Evolutionary conservation across 1,284 basidiomycete genomes (phyloP), one percentile per base, ranked within the genome.

Genomic region (Sanghuangporus weigelae): DNA sequence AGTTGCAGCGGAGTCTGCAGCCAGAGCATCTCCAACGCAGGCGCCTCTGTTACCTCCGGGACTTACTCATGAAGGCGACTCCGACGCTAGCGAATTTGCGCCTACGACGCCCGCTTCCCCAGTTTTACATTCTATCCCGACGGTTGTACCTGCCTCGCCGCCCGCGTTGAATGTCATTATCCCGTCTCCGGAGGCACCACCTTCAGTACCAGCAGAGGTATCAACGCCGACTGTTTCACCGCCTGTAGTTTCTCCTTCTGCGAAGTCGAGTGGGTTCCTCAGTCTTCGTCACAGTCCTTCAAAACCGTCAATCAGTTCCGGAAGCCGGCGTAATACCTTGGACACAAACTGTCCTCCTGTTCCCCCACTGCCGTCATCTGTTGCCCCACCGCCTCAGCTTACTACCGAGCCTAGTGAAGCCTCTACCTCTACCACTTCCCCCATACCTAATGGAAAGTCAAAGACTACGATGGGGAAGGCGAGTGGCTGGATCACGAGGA

Each of bases 401-500:
- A 59, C 60, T 54, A 63, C 61, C 57, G 65, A 65, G 40, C 46
- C 48, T 26, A 62, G 60, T 39, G 56, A 62, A 21, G 56, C 64
- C 4, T 65, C 64, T 42, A 54, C 60, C 12, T 65, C 64, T 3
- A 59, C 64, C 14, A 46, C 56, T 14, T 58, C 60, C 16, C 35
- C 64, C n/a, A 38, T 44, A 44, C 48, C 60, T 8, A 46, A 42
- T 14, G 36, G 23, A 8, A 40, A 75, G 67, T 76, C 77, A 38
- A 79, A 74, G 67, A 73, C 75, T 55, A 71, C 77, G 6, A 80
- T 81, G 66, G 74, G 75, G 66, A 80, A 78, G 67, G 61, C 78
- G 55, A 79, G 78, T 58, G 67, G 72, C 12, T 89, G 87, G 87
- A 83, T 87, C 66, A 84, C 82, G 70, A 78, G 82, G 67, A 81